Conservation (phyloP, 495 filamentous ascomycete species). For the Margaritispora aquatica region DNA sequence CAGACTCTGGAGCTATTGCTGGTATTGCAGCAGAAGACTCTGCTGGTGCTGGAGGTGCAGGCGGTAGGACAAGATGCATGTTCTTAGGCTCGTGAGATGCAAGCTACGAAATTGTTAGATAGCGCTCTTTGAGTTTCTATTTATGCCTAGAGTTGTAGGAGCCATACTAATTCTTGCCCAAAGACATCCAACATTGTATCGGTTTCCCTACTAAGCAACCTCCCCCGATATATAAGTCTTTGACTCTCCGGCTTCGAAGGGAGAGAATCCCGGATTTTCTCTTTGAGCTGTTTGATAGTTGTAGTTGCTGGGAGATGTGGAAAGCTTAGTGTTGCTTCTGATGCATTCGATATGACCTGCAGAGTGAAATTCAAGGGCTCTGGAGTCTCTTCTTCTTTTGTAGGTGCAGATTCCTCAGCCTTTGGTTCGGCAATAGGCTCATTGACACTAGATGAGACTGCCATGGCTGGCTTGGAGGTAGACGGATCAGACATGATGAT, state of each 20-base stretch:
- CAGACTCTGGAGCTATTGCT: slow-evolving; percentile 1
- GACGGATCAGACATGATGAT: background rate
- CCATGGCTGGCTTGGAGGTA: no score
- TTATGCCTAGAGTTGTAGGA: background rate
- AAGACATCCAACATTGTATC: slow-evolving; percentile 54
- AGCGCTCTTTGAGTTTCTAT: background rate
- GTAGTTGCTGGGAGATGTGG: slow-evolving; percentile 43
- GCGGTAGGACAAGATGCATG: slow-evolving; percentile 59
- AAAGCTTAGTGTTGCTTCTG: slow-evolving; percentile 48
- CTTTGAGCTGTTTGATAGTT: slow-evolving; percentile 55
- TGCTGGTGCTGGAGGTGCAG: slow-evolving; percentile 23
- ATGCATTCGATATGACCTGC: slow-evolving; percentile 58
- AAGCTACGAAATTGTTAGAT: slow-evolving; percentile 30
- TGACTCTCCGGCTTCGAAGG: slow-evolving; percentile 50
- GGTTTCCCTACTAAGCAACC: slow-evolving; percentile 44
- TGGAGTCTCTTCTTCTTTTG: slow-evolving; percentile 14
- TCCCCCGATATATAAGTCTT: slow-evolving; percentile 62
- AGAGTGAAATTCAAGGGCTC: slow-evolving; percentile 40
- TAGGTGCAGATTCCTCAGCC: slow-evolving; percentile 7
- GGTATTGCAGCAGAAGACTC: slow-evolving; percentile 5
- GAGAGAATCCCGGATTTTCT: slow-evolving; percentile 49
- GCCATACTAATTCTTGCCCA: slow-evolving; percentile 46
- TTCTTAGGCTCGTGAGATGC: slow-evolving; percentile 38
- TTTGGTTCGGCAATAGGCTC: background rate
- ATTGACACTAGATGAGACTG: background rate